Base-by-base conservation (phyloP, 805 yeast species). In the Pichia nanzhaoensis region DNA sequence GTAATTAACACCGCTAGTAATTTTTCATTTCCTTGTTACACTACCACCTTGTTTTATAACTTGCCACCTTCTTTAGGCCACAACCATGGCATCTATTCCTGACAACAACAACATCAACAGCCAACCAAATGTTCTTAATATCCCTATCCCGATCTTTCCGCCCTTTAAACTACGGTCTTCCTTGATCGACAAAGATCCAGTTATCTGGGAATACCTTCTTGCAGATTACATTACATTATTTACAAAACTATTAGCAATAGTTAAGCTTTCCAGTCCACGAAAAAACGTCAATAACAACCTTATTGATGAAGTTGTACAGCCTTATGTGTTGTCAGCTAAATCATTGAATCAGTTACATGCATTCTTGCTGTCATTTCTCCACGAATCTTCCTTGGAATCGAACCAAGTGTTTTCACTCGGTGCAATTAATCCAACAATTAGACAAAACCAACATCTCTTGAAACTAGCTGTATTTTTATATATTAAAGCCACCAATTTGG, bases 131-230 rank as follows among this genome's bases (percentile, higher is more conserved):
- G n/a, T n/a, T n/a, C 28, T 50, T 3, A 37, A 38, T 12, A 41
- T 50, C 20, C 51, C 53, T 10, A 50, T 50, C 4, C 53, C 53
- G 14, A 41, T 75, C 21, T 84, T 78, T 48, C 93, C 93, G 8
- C 89, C 90, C 1, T 83, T 84, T 63, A 75, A 75, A 49, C 70
- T 84, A 22, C 68, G 93, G 31, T 84, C 90, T 0, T 78, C 87
- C n/a, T 66, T 84, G 57, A 80, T 82, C 6, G 93, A 84, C 56
- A 84, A 78, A 49, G 95, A 84, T 57, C 95, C 95, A 0, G 89
- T 84, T 19, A 84, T 84, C 8, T 84, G 91, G 89, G 82, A 75
- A 4, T 88, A 83, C 58, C 63, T 82, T 18, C 61, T 84, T 16
- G 86, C 82, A 52, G 75, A 76, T 3, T 84, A 82, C 60, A 76